These are phyloP conservation scores for Diplodia intermedia DNA, from an alignment of 2,329 filamentous ascomycete species.

Conservation along the genomic window DNA sequence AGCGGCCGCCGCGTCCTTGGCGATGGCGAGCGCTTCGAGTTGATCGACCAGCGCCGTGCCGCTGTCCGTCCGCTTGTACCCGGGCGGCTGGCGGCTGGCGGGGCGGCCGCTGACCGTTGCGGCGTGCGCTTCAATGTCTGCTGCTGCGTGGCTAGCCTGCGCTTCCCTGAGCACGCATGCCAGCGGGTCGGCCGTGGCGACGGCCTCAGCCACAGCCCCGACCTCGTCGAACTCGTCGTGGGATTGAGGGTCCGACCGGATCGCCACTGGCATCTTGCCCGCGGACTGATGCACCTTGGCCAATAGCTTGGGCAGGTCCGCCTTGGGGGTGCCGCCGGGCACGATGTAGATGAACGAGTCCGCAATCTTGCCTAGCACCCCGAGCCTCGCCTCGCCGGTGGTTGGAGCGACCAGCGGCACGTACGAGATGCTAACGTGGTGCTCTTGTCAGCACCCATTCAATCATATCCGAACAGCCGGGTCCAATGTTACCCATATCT, in stretches of 20 bases:
- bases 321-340: constrained; percentile 82
- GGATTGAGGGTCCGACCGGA: constrained; percentile 96
- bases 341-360: constrained; percentile 99
- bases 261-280: constrained; percentile 84
- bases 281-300: constrained; percentile 89
- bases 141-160: constrained; percentile 56
- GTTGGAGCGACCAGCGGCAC: constrained; percentile 93
- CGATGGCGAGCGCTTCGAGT: constrained; percentile 76
- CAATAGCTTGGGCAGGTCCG: constrained; percentile 80
- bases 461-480: not conserved
- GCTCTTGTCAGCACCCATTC: not conserved
- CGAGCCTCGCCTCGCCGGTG: constrained; percentile 92
- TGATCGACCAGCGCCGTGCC: constrained; percentile 73
- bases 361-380: constrained; percentile 91
- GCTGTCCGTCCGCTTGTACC: constrained; percentile 58
- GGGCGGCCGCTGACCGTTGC: constrained; percentile 71
- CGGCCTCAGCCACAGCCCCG: constrained; percentile 83
- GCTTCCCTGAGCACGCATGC: constrained; percentile 79
- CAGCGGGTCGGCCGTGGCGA: constrained; percentile 96
- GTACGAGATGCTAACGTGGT: constrained; percentile 74
- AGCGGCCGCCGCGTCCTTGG: constrained; percentile 42
- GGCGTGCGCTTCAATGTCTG: not conserved
- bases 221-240: constrained; percentile 90
- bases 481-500: constrained; percentile 68
- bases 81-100: constrained; percentile 48